These are phyloP conservation scores for Sindora glabra DNA, from an alignment of 306 rosid species.

Conservation along the genomic window DNA sequence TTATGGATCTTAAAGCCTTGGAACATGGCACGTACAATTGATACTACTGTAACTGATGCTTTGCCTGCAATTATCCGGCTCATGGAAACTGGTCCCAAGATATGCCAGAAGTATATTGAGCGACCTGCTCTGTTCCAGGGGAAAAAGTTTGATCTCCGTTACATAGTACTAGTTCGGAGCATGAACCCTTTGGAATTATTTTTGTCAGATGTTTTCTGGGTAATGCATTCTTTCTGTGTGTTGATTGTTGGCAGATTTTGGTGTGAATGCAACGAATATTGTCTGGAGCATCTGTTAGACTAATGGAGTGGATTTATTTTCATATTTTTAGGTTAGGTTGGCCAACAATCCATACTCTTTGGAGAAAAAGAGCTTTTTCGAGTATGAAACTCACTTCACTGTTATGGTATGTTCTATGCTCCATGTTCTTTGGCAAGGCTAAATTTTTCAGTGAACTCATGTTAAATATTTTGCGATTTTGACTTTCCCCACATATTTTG, in stretches of 20 bases:
- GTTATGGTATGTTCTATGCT: constrained; percentile 67
- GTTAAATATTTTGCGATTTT: constrained; percentile 4
- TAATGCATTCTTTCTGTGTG: constrained; percentile 26
- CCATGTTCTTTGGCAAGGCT: constrained; percentile 1
- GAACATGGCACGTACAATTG: constrained; percentile 99
- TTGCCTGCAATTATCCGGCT: constrained; percentile 73
- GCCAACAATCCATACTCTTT: constrained; percentile 82
- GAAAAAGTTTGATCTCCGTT: constrained; percentile 86
- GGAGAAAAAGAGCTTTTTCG: constrained; percentile 69
- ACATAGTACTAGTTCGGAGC: constrained; percentile 75
- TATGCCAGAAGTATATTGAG: constrained; percentile 96
- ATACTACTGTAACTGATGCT: constrained; percentile 81
- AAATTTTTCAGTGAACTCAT: constrained; percentile 4
- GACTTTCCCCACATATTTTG: constrained; percentile 9
- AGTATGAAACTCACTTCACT: constrained; percentile 96
- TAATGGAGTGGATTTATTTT: constrained; percentile 7
- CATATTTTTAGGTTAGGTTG: constrained; percentile 74
- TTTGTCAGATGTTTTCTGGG: constrained; percentile 90
- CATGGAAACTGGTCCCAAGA: constrained; percentile 96
- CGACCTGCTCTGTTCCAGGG: constrained; percentile 77
- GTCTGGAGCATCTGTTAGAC: neutral
- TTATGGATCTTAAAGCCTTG: constrained; percentile 95
- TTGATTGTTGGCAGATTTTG: neutral
- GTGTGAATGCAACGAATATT: neutral
- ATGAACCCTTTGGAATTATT: constrained; percentile 75